Evolutionary conservation across 2,329 filamentous ascomycete genomes (phyloP).

Genomic region (Leptographium procerum): DNA sequence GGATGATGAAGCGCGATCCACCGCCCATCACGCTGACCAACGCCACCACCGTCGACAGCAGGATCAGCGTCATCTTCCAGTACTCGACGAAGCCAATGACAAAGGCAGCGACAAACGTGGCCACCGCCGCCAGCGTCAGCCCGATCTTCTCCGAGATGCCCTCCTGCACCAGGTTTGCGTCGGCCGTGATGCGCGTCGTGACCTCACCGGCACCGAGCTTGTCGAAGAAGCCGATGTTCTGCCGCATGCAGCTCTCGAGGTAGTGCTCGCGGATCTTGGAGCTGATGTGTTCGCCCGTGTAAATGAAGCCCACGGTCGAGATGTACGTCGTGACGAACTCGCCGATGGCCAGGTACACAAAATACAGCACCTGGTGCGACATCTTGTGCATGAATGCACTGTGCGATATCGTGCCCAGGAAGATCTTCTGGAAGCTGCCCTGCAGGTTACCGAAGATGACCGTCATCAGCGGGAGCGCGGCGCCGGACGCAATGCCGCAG

Average conservation of each 20-base stretch:
- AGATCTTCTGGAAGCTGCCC: constrained; percentile 56
- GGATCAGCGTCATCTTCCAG: constrained; percentile 87
- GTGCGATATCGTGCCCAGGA: constrained; percentile 34
- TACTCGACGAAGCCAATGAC: constrained; percentile 83
- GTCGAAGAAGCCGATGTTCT: constrained; percentile 90
- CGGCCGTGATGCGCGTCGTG: constrained; percentile 85
- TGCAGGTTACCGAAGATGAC: constrained; percentile 70
- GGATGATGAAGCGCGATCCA: constrained; percentile 64
- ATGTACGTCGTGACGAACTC: constrained; percentile 72
- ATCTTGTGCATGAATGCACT: constrained; percentile 50
- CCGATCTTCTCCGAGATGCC: constrained; percentile 86
- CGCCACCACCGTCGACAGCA: constrained; percentile 69
- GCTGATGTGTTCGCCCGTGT: constrained; percentile 68
- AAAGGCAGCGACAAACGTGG: constrained; percentile 81
- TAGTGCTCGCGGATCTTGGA: constrained; percentile 75
- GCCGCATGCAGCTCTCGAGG: constrained; percentile 68
- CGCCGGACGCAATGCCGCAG: constrained; percentile 52
- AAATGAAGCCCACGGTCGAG: constrained; percentile 81
- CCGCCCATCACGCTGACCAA: constrained; percentile 67
- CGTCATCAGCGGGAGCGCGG: constrained; percentile 69
- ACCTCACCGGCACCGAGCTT: constrained; percentile 88
- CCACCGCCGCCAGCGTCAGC: constrained; percentile 61
- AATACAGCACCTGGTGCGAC: constrained; percentile 60
- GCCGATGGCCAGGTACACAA: constrained; percentile 72
- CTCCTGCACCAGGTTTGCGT: constrained; percentile 88